These are phyloP conservation scores for Chaetothyriales sp. DNA, from an alignment of 2,329 filamentous ascomycete species.

Conservation along the genomic window DNA sequence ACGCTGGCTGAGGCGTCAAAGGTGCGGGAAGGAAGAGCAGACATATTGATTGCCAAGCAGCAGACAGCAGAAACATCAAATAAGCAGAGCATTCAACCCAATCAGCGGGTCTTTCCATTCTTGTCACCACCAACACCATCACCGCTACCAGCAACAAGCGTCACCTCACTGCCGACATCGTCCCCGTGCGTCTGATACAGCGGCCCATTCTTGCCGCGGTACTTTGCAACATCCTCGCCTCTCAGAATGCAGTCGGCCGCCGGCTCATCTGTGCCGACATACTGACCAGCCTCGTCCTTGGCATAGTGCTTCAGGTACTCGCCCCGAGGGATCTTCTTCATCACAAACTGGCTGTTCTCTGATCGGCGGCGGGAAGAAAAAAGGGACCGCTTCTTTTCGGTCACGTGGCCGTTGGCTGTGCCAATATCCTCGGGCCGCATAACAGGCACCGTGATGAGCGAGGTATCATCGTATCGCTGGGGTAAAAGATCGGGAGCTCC, in stretches of 20 bases:
- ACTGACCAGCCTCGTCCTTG: constrained; percentile 12
- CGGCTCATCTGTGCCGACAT: constrained; percentile 11
- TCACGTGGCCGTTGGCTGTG: background rate
- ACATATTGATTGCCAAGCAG: no score
- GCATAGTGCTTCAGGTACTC: constrained; percentile 15
- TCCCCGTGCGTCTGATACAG: background rate
- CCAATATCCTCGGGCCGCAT: constrained; percentile 3
- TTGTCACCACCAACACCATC: no score
- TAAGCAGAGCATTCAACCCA: no score
- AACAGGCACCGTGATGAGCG: constrained; percentile 11
- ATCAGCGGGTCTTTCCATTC: background rate
- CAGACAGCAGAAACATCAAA: no score
- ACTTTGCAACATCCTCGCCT: constrained; percentile 5
- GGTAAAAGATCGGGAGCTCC: constrained; percentile 6
- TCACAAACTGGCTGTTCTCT: constrained; percentile 7
- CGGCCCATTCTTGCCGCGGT: background rate
- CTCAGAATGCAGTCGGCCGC: constrained; percentile 14
- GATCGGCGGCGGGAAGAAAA: background rate
- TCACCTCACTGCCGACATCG: background rate
- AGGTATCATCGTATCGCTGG: constrained; percentile 7
- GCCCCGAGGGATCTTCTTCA: constrained; percentile 8
- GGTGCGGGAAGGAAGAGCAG: no score
- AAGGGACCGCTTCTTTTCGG: background rate
- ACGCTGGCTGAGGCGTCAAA: no score
- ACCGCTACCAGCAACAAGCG: background rate